phyloP scores from a whole-genome alignment of 306 rosid species.

The Pterocarpus macrocarpus region DNA sequence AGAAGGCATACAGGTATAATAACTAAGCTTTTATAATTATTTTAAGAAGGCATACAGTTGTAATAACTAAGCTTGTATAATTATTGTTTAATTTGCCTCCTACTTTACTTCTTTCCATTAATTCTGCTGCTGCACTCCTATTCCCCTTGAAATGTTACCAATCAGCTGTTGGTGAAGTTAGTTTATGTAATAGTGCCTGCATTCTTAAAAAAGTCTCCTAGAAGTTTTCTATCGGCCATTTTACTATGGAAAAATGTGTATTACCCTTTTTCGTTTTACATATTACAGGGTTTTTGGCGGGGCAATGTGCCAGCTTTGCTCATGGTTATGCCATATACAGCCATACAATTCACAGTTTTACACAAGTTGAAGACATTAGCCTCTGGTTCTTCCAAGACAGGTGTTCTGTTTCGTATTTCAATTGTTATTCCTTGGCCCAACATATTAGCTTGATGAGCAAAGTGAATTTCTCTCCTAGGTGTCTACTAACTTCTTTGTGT shows the following conservation, averaged over 20 bases:
- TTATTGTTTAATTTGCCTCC: neutral
- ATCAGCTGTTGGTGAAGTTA: conserved; percentile 12
- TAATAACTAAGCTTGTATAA: conserved; percentile 34
- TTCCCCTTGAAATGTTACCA: conserved; percentile 14
- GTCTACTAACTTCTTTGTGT: neutral
- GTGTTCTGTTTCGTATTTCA: conserved; percentile 53
- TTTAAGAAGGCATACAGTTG: conserved; percentile 93
- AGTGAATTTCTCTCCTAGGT: conserved; percentile 27
- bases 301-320: conserved; percentile 98
- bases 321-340: conserved; percentile 98
- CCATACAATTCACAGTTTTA: conserved; percentile 89
- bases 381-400: conserved; percentile 88
- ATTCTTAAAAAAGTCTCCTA: neutral
- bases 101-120: conserved; percentile 17
- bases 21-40: conserved; percentile 36
- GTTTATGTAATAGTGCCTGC: conserved; percentile 31
- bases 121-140: neutral
- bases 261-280: conserved; percentile 1
- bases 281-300: conserved; percentile 94
- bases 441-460: conserved; percentile 28
- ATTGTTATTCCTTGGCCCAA: conserved; percentile 11
- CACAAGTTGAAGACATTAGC: conserved; percentile 81
- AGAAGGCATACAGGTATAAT: conserved; percentile 87
- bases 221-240: conserved; percentile 2
- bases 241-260: neutral